Conservation (phyloP, 2,329 filamentous ascomycete genomes). For the Neofusicoccum sp. region DNA sequence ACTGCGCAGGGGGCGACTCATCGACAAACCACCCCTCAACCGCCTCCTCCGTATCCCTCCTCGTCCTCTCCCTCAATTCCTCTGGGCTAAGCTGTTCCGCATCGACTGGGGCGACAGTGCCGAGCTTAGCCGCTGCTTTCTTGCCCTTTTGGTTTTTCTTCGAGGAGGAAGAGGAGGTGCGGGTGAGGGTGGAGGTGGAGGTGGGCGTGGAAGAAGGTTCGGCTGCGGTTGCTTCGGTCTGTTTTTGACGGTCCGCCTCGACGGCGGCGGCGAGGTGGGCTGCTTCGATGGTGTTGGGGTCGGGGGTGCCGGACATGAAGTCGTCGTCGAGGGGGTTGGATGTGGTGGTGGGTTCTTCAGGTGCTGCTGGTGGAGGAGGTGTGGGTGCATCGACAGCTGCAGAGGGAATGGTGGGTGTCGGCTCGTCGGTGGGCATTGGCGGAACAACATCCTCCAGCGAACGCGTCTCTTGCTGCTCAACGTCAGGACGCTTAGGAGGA, state of each 20-base stretch:
- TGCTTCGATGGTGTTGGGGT: conserved; percentile 26
- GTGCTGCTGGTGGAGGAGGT: not conserved
- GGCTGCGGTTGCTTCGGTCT: conserved; percentile 1
- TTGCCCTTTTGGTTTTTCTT: conserved; percentile 35
- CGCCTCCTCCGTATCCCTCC: conserved; percentile 32
- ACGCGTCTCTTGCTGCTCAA: not conserved
- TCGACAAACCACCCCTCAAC: conserved; percentile 30
- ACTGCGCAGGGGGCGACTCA: not conserved
- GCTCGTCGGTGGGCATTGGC: not conserved
- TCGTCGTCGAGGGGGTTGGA: conserved; percentile 25
- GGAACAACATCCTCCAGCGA: not conserved
- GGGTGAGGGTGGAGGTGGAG: conserved; percentile 20
- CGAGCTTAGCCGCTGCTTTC: conserved; percentile 32
- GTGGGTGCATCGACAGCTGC: too few relatives aligned
- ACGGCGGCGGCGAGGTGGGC: conserved; percentile 26
- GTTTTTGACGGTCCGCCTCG: conserved; percentile 15
- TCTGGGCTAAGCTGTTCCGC: conserved; percentile 27
- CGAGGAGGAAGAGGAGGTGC: conserved; percentile 22
- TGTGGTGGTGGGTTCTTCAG: not conserved
- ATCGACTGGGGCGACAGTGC: conserved; percentile 26
- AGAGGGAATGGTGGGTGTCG: not conserved
- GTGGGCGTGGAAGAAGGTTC: conserved; percentile 16
- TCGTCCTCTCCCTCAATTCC: conserved; percentile 27
- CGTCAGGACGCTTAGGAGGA: too few relatives aligned
- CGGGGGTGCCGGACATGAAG: conserved; percentile 31